Conservation (phyloP, 73 alveolate species). For the Tetrahymena malaccensis region DNA sequence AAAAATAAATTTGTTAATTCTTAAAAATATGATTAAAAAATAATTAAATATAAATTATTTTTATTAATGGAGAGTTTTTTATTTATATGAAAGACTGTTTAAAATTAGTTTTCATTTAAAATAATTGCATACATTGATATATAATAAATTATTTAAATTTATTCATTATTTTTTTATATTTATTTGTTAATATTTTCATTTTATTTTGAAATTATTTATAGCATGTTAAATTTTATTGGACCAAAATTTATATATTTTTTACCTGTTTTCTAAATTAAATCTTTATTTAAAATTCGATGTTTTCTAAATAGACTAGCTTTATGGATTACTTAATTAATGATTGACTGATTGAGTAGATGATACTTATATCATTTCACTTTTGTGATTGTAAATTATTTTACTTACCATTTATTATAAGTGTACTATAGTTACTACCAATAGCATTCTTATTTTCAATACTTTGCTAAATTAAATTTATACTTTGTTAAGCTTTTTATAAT, state of each 20-base stretch:
- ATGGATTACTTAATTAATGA: not conserved
- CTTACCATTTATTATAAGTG: not conserved
- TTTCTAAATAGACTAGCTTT: not conserved
- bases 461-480: not conserved
- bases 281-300: not conserved
- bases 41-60: too few species aligned
- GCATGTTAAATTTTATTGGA: not conserved
- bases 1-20: too few species aligned
- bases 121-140: too few species aligned
- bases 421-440: not conserved
- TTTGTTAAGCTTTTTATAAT: not conserved
- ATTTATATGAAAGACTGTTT: too few species aligned
- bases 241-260: not conserved
- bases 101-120: too few species aligned
- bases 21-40: too few species aligned
- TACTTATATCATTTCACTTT: not conserved
- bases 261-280: too few species aligned
- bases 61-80: too few species aligned
- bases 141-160: too few species aligned
- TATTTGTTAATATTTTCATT: not conserved
- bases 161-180: too few species aligned
- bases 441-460: not conserved
- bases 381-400: not conserved
- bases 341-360: not conserved
- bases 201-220: not conserved